A percentile compares a stretch with the other conserved stretches of the same genome.
These are phyloP conservation scores for Pleodorina starrii DNA, from an alignment of 139 green algal species.

Conservation along the genomic window DNA sequence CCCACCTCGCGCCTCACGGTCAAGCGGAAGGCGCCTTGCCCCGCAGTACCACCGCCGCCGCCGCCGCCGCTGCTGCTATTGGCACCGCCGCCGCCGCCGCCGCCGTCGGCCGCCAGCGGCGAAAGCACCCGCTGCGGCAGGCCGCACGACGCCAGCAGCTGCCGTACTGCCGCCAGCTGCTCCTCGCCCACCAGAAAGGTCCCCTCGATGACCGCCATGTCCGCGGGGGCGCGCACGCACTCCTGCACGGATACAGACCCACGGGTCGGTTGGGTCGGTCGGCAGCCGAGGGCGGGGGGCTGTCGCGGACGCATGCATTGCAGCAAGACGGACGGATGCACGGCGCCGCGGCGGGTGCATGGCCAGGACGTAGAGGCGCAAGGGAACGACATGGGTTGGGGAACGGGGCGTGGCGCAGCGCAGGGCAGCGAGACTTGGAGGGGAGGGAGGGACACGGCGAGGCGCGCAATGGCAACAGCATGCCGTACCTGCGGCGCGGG, in stretches of 20 bases:
- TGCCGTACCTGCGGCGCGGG: conserved; percentile 54
- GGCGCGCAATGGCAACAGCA: no score
- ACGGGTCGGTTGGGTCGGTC: background rate
- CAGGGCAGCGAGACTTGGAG: no score
- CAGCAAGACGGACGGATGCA: no score
- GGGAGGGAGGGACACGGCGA: no score
- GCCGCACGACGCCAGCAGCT: conserved; percentile 54
- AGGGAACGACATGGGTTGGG: no score
- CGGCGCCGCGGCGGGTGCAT: no score
- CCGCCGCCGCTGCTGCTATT: background rate
- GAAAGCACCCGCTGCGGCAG: conserved; percentile 55
- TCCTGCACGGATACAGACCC: conserved; percentile 45
- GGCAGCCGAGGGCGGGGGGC: no score
- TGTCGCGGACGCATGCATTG: no score
- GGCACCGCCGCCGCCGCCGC: background rate
- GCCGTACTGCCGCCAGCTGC: conserved; percentile 34
- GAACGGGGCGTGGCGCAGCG: no score
- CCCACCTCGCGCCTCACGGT: background rate
- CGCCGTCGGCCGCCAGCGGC: background rate
- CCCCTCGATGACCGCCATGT: conserved; percentile 74
- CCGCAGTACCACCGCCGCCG: background rate
- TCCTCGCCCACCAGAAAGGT: conserved; percentile 59
- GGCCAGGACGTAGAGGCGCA: no score
- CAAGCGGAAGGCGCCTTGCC: background rate
- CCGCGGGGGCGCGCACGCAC: conserved; percentile 76